Conservation (phyloP, 306 rosid species). For the Malus fusca region DNA sequence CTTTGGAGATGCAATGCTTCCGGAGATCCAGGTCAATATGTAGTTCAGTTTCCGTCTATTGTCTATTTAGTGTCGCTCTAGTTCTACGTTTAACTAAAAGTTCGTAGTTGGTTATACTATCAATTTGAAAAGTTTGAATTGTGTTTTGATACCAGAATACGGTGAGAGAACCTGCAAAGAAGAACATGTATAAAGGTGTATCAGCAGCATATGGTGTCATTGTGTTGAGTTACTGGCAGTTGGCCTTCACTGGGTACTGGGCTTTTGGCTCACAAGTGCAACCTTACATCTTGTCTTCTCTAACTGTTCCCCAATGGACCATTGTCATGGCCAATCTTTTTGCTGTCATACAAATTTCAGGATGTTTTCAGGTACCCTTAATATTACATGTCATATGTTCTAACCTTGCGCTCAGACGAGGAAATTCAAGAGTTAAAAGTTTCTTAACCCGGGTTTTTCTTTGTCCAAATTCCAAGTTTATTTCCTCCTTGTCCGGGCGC, state of each 20-base stretch:
- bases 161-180: slow-evolving; percentile 59
- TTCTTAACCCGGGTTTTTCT: too few species aligned
- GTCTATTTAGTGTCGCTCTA: too few species aligned
- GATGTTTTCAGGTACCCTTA: slow-evolving; percentile 59
- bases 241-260: slow-evolving; percentile 62
- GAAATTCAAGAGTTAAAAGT: too few species aligned
- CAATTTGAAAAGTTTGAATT: not conserved
- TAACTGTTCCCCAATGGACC: slow-evolving; percentile 61
- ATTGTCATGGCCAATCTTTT: slow-evolving; percentile 67
- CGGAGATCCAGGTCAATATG: slow-evolving; percentile 55
- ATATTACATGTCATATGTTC: too few species aligned
- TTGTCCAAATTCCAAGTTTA: too few species aligned
- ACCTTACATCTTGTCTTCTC: slow-evolving; percentile 56
- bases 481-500: not conserved
- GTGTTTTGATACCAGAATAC: slow-evolving; percentile 41
- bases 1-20: slow-evolving; percentile 84
- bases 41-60: too few species aligned
- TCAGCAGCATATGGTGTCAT: slow-evolving; percentile 60
- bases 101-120: not conserved
- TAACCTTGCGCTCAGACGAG: too few species aligned
- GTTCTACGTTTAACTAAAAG: too few species aligned
- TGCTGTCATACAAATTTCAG: slow-evolving; percentile 68
- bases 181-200: slow-evolving; percentile 60
- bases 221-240: slow-evolving; percentile 54
- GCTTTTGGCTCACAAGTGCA: slow-evolving; percentile 73